A percentile compares a stretch with the other conserved stretches of the same genome.
phyloP scores from a whole-genome alignment of 2,329 filamentous ascomycete genomes.

The Neonectria magnoliae region DNA sequence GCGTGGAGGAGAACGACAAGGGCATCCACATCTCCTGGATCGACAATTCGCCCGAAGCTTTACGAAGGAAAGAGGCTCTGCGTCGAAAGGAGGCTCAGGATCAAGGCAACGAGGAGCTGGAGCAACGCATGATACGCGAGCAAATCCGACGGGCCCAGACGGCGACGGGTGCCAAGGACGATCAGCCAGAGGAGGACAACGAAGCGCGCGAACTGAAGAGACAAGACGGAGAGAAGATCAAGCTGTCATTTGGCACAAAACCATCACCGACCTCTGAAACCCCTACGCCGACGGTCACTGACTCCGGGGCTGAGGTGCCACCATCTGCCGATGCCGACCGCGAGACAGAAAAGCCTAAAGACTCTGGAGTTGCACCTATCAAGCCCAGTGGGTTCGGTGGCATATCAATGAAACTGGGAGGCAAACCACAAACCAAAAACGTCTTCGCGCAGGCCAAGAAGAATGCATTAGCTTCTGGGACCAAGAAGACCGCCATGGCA shows the following conservation, averaged over 20 bases:
- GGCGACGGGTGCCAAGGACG: slow-evolving; percentile 53
- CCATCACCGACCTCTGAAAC: slow-evolving; percentile 39
- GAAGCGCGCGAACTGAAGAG: slow-evolving; percentile 63
- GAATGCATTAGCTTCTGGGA: slow-evolving; percentile 70
- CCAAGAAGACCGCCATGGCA: slow-evolving; percentile 68
- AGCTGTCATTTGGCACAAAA: slow-evolving; percentile 70
- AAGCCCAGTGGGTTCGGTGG: slow-evolving; percentile 50
- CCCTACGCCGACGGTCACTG: slow-evolving; percentile 25
- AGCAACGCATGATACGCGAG: slow-evolving; percentile 82
- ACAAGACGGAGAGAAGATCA: slow-evolving; percentile 80
- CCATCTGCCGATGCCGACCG: slow-evolving; percentile 16
- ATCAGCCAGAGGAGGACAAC: slow-evolving; percentile 53
- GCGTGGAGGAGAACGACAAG: slow-evolving; percentile 89
- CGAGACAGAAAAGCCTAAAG: slow-evolving; percentile 11
- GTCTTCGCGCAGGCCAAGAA: slow-evolving; percentile 76
- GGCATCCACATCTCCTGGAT: slow-evolving; percentile 90
- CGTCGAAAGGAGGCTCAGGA: slow-evolving; percentile 86
- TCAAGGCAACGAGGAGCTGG: slow-evolving; percentile 88
- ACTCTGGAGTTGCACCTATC: slow-evolving; percentile 31
- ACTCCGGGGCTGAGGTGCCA: slow-evolving; percentile 15
- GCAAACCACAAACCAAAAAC: slow-evolving; percentile 77
- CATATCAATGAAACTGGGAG: slow-evolving; percentile 72
- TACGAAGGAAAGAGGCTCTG: slow-evolving; percentile 82
- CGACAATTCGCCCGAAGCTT: slow-evolving; percentile 87
- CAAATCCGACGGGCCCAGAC: slow-evolving; percentile 82